phyloP scores from a whole-genome alignment of 2,329 filamentous ascomycete genomes.

The Cytospora piceicola region DNA sequence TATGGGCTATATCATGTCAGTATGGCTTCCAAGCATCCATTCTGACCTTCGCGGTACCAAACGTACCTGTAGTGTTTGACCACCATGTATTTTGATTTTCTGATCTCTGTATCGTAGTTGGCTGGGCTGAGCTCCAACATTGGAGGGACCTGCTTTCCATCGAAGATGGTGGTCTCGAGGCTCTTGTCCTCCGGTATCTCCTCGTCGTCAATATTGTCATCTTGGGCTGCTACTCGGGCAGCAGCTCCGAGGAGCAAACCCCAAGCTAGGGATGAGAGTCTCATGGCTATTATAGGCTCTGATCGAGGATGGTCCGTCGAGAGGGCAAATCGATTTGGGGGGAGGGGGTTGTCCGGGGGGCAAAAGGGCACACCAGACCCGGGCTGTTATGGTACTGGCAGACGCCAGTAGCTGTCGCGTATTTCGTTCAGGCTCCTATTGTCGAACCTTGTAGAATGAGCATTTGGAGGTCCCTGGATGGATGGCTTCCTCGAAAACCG shows the following conservation, averaged over 20 bases:
- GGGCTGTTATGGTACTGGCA: slow-evolving; percentile 20
- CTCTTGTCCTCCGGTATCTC: slow-evolving; percentile 39
- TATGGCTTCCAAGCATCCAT: slow-evolving; percentile 12
- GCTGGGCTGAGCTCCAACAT: slow-evolving; percentile 62
- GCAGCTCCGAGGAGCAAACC: slow-evolving; percentile 51
- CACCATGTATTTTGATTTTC: slow-evolving; percentile 56
- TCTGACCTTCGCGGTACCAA: slow-evolving; percentile 12
- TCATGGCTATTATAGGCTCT: slow-evolving; percentile 44
- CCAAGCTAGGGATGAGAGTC: slow-evolving; percentile 46
- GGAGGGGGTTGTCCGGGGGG: slow-evolving; percentile 6
- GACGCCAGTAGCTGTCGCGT: slow-evolving; percentile 25
- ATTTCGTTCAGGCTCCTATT: slow-evolving; percentile 16
- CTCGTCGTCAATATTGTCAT: slow-evolving; percentile 41
- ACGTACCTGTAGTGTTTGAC: slow-evolving; percentile 71
- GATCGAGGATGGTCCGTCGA: slow-evolving; percentile 6
- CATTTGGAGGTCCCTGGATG: slow-evolving; percentile 15
- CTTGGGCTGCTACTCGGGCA: slow-evolving; percentile 40
- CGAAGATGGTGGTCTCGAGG: slow-evolving; percentile 62
- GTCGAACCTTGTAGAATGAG: slow-evolving; percentile 12
- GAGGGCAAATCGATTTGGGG: background rate
- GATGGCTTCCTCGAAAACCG: background rate
- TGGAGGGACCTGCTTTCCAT: slow-evolving; percentile 68
- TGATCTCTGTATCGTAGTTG: slow-evolving; percentile 61
- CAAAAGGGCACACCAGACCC: slow-evolving; percentile 16
- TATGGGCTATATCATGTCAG: slow-evolving; percentile 53